Evolutionary conservation across 176 grass and related monocot species (phyloP), one percentile per base, ranked within the genome.

Genomic region (Hsuehochloa calcarea): DNA sequence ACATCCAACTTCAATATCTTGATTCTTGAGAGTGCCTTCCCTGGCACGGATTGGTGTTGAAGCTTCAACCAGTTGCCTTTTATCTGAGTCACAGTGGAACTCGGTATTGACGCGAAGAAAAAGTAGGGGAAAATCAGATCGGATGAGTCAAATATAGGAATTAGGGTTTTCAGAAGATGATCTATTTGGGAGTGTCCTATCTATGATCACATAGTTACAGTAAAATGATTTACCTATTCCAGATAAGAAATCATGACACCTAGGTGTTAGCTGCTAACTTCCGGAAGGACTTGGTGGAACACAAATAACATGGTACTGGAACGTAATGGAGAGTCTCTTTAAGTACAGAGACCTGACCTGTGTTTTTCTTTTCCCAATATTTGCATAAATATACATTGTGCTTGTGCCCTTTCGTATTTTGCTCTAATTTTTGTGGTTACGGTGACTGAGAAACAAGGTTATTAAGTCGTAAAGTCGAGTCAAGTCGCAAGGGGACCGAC

Each of bases 221-320:
- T 54, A 34, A 17, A 55, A 26, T 59, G 14, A 26, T 6, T 61
- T 15, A 27, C n/a, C 12, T 71, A 47, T 60, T 37, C 55, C 27
- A 49, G 52, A 62, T 72, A 83, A 47, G 40, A 38, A 83, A 74
- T 47, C 27, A 49, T 5, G 7, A 47, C 60, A 49, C 38, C 51
- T 77, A 59, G 40, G 45, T 6, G 10, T 85, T 78, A 20, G n/a
- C 5, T 84, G 46, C 72, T 61, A 72, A 72, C 68, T 61, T 83
- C 16, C 5, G 22, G 70, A 63, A 83, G 81, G 63, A 62, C 29
- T 47, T 63, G 26, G 27, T 62, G 50, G 61, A 19, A 23, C 44
- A 49, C 40, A 65, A 79, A 80, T 80, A 35, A 35, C 44, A 22
- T 65, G 16, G 41, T 79, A 46, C 16, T 46, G 59, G 40, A 67